Evolutionary conservation across 2,329 filamentous ascomycete genomes (phyloP).

Genomic region (Arthrobotrys conoides): DNA sequence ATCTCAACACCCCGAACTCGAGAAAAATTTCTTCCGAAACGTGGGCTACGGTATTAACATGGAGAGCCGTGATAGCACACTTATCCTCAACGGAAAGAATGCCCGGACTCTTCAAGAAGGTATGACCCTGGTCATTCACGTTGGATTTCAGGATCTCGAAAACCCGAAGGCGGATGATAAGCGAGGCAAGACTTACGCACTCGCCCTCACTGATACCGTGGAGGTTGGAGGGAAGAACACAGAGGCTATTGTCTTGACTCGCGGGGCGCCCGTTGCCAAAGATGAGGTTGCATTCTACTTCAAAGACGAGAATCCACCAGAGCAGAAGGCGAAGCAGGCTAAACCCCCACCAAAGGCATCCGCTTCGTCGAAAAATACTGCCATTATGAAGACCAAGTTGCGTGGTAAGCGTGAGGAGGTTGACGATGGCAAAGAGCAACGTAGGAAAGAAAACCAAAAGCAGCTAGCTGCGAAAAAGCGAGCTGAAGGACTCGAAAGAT

Average conservation of each 20-base stretch:
- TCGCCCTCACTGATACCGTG: constrained; percentile 92
- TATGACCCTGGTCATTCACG: constrained; percentile 94
- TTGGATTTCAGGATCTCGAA: constrained; percentile 89
- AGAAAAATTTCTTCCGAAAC: constrained; percentile 94
- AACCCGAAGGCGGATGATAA: constrained; percentile 91
- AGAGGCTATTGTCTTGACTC: constrained; percentile 92
- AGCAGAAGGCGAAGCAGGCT: constrained; percentile 90
- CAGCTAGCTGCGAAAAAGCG: constrained; percentile 90
- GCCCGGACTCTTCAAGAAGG: constrained; percentile 87
- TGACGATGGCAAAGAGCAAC: constrained; percentile 90
- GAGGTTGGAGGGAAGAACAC: constrained; percentile 78
- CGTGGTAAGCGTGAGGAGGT: constrained; percentile 83
- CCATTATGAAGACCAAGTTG: constrained; percentile 80
- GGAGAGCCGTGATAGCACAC: constrained; percentile 85
- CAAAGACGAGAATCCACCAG: constrained; percentile 92
- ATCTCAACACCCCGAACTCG: constrained; percentile 92
- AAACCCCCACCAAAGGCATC: constrained; percentile 75
- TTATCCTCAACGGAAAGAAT: constrained; percentile 90
- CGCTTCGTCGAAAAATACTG: constrained; percentile 94
- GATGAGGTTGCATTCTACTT: constrained; percentile 99
- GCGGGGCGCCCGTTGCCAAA: constrained; percentile 89
- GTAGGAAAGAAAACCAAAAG: constrained; percentile 91
- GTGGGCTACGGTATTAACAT: constrained; percentile 93
- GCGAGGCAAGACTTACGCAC: constrained; percentile 87
- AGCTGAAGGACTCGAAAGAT: constrained; percentile 85